Base-by-base conservation (phyloP, 2,329 filamentous ascomycete genomes). In the Claviceps paspali region DNA sequence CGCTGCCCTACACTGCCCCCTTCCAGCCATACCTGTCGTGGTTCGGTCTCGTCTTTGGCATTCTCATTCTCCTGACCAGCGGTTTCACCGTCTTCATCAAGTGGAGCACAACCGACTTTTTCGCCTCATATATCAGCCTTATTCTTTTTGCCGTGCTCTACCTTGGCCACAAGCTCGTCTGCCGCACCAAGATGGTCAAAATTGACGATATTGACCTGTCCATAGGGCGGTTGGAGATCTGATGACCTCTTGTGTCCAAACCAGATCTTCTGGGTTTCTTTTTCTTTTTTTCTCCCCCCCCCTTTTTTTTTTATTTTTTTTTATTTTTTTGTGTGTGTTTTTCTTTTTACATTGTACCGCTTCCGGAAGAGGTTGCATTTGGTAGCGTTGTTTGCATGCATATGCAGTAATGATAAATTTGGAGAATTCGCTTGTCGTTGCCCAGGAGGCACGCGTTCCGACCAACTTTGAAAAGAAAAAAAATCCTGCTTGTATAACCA, bases 11-110 rank as follows among this genome's bases (percentile, higher is more conserved):
- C 54, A 61, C 59, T 19, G 74, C 76, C 1, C 63, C 71, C 8
- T 57, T 70, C 41, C 75, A 81, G 55, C 78, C 78, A 0, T 82
- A 62, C 48, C 63, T 79, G 30, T 68, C 76, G 1, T 76, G 64
- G 56, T 79, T 78, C 47, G 78, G 78, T 2, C 60, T 81, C 3
- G 70, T 76, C 52, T 78, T 79, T 58, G 78, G 70, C 54, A 42
- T 69, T 3, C 53, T 82, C 35, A 76, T 83, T 42, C 65, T 76
- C 36, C 41, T 82, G 17, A 82, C 79, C 0, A 76, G 76, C 49
- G 79, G 79, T 3, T 83, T 82, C 56, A 74, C 73, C 8, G 67
- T 70, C 5, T 82, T 81, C 50, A 75, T 82, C 29, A 45, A 65
- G 6, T 82, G 78, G 71, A 63, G 59, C 47, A 68, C 67, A 5